These are phyloP conservation scores for Delonix regia DNA, from an alignment of 306 rosid species.

Conservation along the genomic window DNA sequence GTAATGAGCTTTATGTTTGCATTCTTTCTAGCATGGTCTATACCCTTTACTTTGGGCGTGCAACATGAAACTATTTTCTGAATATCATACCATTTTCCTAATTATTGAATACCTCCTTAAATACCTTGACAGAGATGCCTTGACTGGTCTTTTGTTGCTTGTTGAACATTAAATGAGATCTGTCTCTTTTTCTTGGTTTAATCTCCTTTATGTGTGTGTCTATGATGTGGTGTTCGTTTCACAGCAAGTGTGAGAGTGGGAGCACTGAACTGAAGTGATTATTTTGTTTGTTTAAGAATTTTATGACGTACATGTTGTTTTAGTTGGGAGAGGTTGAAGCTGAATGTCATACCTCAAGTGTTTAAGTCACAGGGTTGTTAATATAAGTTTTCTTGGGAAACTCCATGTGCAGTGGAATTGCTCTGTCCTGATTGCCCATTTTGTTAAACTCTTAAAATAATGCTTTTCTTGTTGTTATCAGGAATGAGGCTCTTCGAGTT, in stretches of 20 bases:
- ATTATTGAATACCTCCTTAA: background rate
- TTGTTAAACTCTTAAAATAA: background rate
- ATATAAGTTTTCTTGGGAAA: background rate
- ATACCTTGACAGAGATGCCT: background rate
- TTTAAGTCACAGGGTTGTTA: background rate
- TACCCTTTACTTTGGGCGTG: background rate
- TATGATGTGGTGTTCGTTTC: background rate
- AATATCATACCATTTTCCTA: background rate
- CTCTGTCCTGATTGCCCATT: background rate
- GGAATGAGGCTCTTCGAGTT: conserved; percentile 98
- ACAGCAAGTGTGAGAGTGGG: background rate
- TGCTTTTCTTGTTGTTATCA: conserved; percentile 37
- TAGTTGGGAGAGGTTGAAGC: conserved; percentile 21
- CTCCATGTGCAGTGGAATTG: background rate
- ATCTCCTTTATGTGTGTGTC: background rate
- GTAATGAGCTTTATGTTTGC: conserved; percentile 6
- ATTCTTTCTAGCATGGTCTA: background rate
- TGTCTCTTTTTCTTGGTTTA: background rate
- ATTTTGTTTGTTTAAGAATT: background rate
- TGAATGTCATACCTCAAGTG: background rate
- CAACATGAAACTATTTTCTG: background rate
- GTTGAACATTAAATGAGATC: background rate
- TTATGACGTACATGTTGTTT: conserved; percentile 13
- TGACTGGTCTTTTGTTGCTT: background rate
- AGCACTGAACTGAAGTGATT: background rate